Evolutionary conservation across 1,139 yeast genomes (phyloP).

Genomic region (Magnusiomyces magnusii): DNA sequence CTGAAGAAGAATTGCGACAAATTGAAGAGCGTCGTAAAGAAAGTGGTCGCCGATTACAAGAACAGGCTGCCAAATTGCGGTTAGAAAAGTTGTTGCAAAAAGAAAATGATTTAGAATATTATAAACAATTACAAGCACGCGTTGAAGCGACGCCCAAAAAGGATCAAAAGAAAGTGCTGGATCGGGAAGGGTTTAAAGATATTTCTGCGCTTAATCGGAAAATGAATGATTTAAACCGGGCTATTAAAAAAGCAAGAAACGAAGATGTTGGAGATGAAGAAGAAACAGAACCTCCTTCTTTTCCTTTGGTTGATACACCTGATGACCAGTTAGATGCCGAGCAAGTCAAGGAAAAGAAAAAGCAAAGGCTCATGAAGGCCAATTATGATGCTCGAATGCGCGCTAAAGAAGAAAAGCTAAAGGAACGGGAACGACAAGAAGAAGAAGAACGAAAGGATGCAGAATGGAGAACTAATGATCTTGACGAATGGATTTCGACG

Average conservation of each 20-base stretch:
- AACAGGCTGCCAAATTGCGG: constrained; percentile 83
- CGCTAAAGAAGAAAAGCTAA: constrained; percentile 71
- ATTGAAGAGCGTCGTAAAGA: constrained; percentile 79
- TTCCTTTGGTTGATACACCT: constrained; percentile 76
- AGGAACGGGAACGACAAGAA: constrained; percentile 44
- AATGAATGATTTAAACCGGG: constrained; percentile 54
- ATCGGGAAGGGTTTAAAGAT: constrained; percentile 72
- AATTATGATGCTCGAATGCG: constrained; percentile 83
- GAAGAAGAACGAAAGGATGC: constrained; percentile 46
- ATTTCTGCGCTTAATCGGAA: constrained; percentile 65
- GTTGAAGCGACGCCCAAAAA: constrained; percentile 42
- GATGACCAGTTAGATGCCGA: constrained; percentile 69
- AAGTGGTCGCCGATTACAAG: constrained; percentile 82
- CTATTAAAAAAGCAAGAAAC: constrained; percentile 59
- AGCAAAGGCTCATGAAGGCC: constrained; percentile 74
- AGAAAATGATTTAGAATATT: constrained; percentile 73
- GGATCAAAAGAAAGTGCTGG: constrained; percentile 42
- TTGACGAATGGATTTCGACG: constrained; percentile 70
- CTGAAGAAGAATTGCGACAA: constrained; percentile 71
- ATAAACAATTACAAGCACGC: constrained; percentile 48
- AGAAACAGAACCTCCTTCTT: constrained; percentile 48
- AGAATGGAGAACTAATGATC: constrained; percentile 69
- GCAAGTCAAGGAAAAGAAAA: constrained; percentile 77
- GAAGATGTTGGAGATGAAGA: constrained; percentile 52
- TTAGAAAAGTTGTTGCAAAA: constrained; percentile 72